Percentiles rank a stretch among this genome's conserved stretches.
Evolutionary conservation across 2,329 filamentous ascomycete genomes (phyloP).

Genomic region (Fusarium anguioides): DNA sequence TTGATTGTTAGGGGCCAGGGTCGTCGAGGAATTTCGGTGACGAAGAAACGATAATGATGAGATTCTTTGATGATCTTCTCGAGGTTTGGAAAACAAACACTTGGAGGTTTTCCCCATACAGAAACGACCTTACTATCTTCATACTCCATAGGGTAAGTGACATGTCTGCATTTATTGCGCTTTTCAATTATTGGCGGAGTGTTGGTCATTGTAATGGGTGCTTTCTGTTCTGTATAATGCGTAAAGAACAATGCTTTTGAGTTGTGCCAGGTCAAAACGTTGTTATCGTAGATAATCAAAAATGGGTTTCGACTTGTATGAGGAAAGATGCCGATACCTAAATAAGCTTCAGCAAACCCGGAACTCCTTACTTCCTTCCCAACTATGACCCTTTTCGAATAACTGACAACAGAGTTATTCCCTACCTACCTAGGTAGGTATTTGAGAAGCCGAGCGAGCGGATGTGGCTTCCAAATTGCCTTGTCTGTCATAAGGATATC

Average conservation of each 20-base stretch:
- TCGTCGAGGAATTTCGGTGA: not conserved
- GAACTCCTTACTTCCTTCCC: not conserved
- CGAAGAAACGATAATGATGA: not conserved
- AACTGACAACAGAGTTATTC: no score
- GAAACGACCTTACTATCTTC: not conserved
- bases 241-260: not conserved
- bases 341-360: not conserved
- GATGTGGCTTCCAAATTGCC: not conserved
- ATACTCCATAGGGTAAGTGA: not conserved
- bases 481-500: no score
- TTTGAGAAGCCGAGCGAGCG: not conserved
- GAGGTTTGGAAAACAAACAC: not conserved
- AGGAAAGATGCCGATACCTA: not conserved
- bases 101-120: not conserved
- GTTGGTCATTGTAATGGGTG: not conserved
- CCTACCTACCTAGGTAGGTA: no score
- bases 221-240: not conserved
- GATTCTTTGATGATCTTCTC: not conserved
- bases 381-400: not conserved
- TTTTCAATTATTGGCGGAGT: not conserved
- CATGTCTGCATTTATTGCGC: not conserved
- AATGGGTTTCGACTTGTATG: not conserved
- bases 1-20: not conserved
- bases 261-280: not conserved
- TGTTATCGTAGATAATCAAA: not conserved